phyloP scores from a whole-genome alignment of 495 filamentous ascomycete species.

The Penicillium verhagenii region DNA sequence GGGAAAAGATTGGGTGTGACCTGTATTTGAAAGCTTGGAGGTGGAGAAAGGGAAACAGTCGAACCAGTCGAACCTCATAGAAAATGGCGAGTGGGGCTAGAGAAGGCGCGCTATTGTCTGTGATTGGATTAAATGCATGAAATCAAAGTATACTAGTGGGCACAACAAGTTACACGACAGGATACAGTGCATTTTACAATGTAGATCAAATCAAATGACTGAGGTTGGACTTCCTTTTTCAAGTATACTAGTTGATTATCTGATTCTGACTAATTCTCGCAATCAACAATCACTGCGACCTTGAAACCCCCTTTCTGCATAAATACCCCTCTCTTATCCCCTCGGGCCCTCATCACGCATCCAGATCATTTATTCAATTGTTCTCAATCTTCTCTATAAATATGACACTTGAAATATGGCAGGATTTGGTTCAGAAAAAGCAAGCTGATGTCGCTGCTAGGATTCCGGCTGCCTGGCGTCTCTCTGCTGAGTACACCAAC shows the following conservation, averaged over 20 bases:
- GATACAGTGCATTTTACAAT: too few relatives aligned
- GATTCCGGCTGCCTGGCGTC: constrained; percentile 45
- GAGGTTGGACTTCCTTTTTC: background rate
- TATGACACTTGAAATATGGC: constrained; percentile 23
- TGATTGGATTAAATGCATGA: constrained; percentile 7
- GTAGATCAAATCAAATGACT: too few relatives aligned
- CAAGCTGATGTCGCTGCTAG: constrained; percentile 36
- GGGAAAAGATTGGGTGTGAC: too few relatives aligned
- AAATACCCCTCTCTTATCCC: background rate
- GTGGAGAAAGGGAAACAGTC: background rate
- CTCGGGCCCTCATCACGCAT: background rate
- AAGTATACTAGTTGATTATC: too few relatives aligned
- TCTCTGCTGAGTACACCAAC: constrained; percentile 16
- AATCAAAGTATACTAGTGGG: too few relatives aligned
- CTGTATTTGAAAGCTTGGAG: background rate
- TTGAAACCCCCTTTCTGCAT: background rate
- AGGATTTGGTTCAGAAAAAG: constrained; percentile 29
- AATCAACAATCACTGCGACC: too few relatives aligned
- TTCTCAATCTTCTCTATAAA: background rate
- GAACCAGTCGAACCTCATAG: too few relatives aligned
- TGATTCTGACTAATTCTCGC: background rate
- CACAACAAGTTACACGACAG: too few relatives aligned
- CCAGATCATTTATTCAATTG: too few relatives aligned
- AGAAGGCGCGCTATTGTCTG: background rate
- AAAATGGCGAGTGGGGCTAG: too few relatives aligned